Evolutionary conservation across 805 yeast genomes (phyloP).

Genomic region (Wickerhamomyces sydowiorum): DNA sequence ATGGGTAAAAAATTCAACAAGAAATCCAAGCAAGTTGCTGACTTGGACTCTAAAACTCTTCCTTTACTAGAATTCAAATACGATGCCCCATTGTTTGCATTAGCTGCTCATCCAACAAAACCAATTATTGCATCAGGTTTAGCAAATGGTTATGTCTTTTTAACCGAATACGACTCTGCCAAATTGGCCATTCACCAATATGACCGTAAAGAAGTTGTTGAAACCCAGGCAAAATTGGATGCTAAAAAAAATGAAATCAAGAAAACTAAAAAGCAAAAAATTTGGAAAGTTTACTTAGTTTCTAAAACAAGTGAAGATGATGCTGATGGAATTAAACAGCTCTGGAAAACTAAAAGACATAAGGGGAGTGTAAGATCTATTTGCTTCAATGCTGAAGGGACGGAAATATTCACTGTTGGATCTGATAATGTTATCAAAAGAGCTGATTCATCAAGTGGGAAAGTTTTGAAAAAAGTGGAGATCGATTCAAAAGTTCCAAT

Average conservation of each 20-base stretch:
- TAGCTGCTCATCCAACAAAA: conserved; percentile 72
- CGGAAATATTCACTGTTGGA: conserved; percentile 63
- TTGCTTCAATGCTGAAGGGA: conserved; percentile 48
- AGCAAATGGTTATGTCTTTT: conserved; percentile 74
- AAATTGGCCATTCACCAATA: conserved; percentile 31
- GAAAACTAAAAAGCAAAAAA: conserved; percentile 31
- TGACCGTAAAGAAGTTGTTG: conserved; percentile 20
- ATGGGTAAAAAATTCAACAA: conserved; percentile 14
- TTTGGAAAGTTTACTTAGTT: conserved; percentile 37
- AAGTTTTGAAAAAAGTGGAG: conserved; percentile 53
- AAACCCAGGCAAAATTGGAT: conserved; percentile 21
- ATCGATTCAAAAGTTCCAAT: conserved; percentile 15
- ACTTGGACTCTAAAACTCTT: conserved; percentile 14
- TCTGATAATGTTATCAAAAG: conserved; percentile 74
- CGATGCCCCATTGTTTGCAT: conserved; percentile 65
- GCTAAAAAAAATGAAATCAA: conserved; percentile 4
- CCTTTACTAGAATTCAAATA: conserved; percentile 33
- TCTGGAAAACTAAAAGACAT: conserved; percentile 88
- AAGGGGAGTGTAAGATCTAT: conserved; percentile 81
- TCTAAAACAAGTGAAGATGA: conserved; percentile 19
- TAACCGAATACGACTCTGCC: conserved; percentile 52
- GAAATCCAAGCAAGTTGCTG: conserved; percentile 9
- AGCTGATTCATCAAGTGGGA: conserved; percentile 67
- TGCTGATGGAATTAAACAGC: conserved; percentile 25
- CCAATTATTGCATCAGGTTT: conserved; percentile 64